Percentiles rank a stretch among this genome's conserved stretches.
Conservation (phyloP, 2,329 filamentous ascomycete genomes). For the Fusarium chaquense region DNA sequence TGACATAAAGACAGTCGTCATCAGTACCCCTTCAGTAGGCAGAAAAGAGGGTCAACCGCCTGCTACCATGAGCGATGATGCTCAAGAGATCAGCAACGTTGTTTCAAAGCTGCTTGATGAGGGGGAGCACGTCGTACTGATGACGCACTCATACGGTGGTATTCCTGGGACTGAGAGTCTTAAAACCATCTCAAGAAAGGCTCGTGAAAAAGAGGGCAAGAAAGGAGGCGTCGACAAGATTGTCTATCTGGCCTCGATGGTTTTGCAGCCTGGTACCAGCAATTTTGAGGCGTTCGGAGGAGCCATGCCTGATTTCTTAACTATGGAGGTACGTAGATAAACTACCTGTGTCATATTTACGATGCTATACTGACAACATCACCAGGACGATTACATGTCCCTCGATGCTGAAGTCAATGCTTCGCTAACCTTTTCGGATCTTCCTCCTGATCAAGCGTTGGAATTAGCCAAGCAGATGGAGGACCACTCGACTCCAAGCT, state of each 20-base stretch:
- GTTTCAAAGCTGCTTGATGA: slow-evolving; percentile 8
- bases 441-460: slow-evolving; percentile 14
- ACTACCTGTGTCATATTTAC: accelerated
- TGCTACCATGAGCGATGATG: slow-evolving; percentile 29
- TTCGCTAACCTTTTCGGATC: slow-evolving; percentile 16
- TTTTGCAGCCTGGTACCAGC: slow-evolving; percentile 7
- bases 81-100: slow-evolving; percentile 5
- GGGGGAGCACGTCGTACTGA: slow-evolving; percentile 8
- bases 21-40: slow-evolving; percentile 23
- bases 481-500: slow-evolving; percentile 28
- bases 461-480: slow-evolving; percentile 19
- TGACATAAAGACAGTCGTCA: background rate
- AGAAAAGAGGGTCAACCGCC: slow-evolving; percentile 3
- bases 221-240: slow-evolving; percentile 19
- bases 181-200: slow-evolving; percentile 8
- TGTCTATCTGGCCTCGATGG: slow-evolving; percentile 20
- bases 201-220: background rate
- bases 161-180: slow-evolving; percentile 28
- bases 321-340: background rate
- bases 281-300: slow-evolving; percentile 19
- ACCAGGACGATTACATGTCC: slow-evolving; percentile 25
- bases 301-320: slow-evolving; percentile 4
- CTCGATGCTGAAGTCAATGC: background rate
- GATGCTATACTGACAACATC: accelerated
- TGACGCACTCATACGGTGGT: slow-evolving; percentile 33